Evolutionary conservation across 345 rosid species (phyloP), one percentile per base, ranked within the genome.

Genomic region (Hirschfeldia incana): DNA sequence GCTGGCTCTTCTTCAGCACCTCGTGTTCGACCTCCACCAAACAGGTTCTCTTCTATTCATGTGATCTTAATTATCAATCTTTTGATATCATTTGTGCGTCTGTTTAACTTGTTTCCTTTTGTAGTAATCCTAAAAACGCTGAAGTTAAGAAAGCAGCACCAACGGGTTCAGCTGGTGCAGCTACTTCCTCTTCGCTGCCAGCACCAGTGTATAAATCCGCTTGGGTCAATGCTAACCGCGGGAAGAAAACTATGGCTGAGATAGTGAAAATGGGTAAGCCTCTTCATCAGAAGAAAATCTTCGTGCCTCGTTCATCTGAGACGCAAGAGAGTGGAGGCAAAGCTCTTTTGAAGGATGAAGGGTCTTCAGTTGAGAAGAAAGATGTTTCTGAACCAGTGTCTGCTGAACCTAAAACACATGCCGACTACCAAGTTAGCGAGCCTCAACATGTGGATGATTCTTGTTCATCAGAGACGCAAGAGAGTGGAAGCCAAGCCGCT

Each of bases 191-290:
- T 15, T 80, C 78, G 1, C 87, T 85, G 76, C 69, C 69, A 32
- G 75, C 87, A 69, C 79, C 89, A 72, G 91, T 85, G 72, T 82
- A 85, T 82, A 94, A 87, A 69, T 85, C 92, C 77, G 74, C 91
- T 32, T 90, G 97, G 97, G 29, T 39, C 29, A 91, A 86, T 78
- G 59, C 77, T 36, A 85, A 76, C 46, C 89, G 91, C 1, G 96
- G 97, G 76, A 90, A 95, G 78, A 85, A 85, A 76, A 92, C 99
- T 21, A 87, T 95, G 97, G 97, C 97, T 72, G 99, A 93, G 63
- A 86, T 92, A 74, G 96, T 95, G 76, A 95, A 93, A 86, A 89
- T 90, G 99, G 97, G 97, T 69, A 85, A 83, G 87, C 96, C 77
- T 21, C 21, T 21, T 21, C 21, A 21, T 21, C 21, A 21, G 21